Conservation (phyloP, 257 asterid genomes). For the Nyctanthes arbortristis region DNA sequence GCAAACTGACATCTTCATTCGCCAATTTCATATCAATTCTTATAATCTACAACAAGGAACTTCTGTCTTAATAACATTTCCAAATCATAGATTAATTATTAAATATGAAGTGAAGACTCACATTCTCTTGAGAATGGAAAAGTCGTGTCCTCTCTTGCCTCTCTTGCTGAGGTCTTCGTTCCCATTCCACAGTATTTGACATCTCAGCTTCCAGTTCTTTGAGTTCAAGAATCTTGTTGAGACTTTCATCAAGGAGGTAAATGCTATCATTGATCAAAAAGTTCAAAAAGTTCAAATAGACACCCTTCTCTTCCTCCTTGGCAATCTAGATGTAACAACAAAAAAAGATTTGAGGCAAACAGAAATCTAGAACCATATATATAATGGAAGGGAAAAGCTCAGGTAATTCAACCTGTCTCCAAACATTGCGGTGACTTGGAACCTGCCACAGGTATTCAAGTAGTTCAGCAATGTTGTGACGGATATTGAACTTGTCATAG, state of each 20-base stretch:
- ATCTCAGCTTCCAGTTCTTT: slow-evolving; percentile 98
- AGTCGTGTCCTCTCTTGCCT: slow-evolving; percentile 96
- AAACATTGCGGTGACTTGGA: slow-evolving; percentile 95
- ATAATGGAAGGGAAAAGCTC: slow-evolving; percentile 8
- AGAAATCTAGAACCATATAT: background rate
- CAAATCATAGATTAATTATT: slow-evolving; percentile 13
- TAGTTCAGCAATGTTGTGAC: slow-evolving; percentile 98
- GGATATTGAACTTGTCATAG: slow-evolving; percentile 98
- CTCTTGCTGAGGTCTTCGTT: slow-evolving; percentile 84
- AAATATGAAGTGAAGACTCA: slow-evolving; percentile 35
- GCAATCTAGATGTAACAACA: slow-evolving; percentile 65
- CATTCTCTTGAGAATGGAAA: slow-evolving; percentile 98
- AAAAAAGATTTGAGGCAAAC: slow-evolving; percentile 12
- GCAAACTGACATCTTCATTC: slow-evolving; percentile 92
- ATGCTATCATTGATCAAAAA: slow-evolving; percentile 93
- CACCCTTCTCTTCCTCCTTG: slow-evolving; percentile 97
- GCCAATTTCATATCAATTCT: slow-evolving; percentile 97
- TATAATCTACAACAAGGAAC: slow-evolving; percentile 63
- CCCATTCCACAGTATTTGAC: slow-evolving; percentile 94
- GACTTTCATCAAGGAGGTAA: slow-evolving; percentile 94
- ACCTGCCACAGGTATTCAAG: slow-evolving; percentile 98
- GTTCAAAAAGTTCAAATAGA: slow-evolving; percentile 85
- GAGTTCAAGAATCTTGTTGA: slow-evolving; percentile 88
- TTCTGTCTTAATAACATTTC: slow-evolving; percentile 24
- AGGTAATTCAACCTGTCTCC: slow-evolving; percentile 75